phyloP scores from a whole-genome alignment of 139 green algal species.

The Diplosphaera chodatii region DNA sequence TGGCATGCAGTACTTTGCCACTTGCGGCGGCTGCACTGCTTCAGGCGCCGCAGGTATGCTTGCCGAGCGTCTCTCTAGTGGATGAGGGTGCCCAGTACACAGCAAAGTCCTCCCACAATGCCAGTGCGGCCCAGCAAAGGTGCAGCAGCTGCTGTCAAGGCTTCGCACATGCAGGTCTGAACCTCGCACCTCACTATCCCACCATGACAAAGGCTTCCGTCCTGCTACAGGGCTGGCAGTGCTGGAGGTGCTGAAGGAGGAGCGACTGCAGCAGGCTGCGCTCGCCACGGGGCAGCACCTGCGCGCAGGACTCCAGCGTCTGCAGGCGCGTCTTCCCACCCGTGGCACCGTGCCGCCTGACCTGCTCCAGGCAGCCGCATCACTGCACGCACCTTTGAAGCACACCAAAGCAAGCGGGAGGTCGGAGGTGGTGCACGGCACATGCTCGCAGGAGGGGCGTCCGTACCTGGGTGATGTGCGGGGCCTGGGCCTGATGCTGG shows the following conservation, averaged over 20 bases:
- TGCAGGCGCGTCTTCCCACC: conserved; percentile 3
- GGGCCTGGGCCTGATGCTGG: conserved; percentile 50
- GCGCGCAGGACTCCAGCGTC: neutral
- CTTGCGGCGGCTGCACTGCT: conserved; percentile 36
- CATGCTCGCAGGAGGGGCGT: conserved; percentile 4
- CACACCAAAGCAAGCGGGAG: too few relatives aligned
- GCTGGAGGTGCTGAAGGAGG: conserved; percentile 36
- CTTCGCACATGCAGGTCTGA: too few relatives aligned
- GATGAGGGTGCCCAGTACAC: too few relatives aligned
- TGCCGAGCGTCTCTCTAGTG: too few relatives aligned
- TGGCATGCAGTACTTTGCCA: conserved; percentile 73
- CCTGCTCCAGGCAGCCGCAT: too few relatives aligned
- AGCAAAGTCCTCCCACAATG: too few relatives aligned
- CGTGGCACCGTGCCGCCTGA: too few relatives aligned
- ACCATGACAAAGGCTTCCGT: neutral
- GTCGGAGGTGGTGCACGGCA: too few relatives aligned
- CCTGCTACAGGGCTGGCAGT: conserved; percentile 22
- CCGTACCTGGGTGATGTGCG: conserved; percentile 49
- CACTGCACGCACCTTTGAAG: too few relatives aligned
- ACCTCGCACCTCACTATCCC: too few relatives aligned
- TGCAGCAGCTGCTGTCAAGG: too few relatives aligned
- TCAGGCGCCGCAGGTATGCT: conserved; percentile 20
- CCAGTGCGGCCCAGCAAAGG: too few relatives aligned
- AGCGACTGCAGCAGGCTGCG: conserved; percentile 46
- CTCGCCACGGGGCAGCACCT: conserved; percentile 21